Evolutionary conservation across 306 rosid species (phyloP).

Genomic region (Vicia faba): DNA sequence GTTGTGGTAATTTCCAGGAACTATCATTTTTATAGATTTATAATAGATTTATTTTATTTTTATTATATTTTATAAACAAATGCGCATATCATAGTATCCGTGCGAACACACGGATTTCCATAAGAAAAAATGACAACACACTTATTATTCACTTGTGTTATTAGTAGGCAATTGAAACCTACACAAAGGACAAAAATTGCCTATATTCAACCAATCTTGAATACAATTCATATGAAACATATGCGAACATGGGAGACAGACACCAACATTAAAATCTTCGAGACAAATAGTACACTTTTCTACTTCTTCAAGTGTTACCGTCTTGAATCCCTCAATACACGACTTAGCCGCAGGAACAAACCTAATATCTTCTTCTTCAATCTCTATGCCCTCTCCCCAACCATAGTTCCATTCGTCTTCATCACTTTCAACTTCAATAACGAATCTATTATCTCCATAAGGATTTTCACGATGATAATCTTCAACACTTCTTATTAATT

Average conservation of each 20-base stretch:
- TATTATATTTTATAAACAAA: too few species aligned
- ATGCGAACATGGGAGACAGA: not conserved
- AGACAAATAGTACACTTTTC: conserved; percentile 2
- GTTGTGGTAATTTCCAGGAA: too few species aligned
- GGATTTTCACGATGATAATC: too few species aligned
- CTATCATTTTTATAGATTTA: too few species aligned
- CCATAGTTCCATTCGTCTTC: not conserved
- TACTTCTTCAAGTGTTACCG: not conserved
- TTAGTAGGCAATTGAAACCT: not conserved
- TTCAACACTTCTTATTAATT: too few species aligned
- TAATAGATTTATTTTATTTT: too few species aligned
- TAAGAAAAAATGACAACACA: too few species aligned
- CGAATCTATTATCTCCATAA: too few species aligned
- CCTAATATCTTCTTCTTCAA: not conserved
- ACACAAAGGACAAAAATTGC: conserved; percentile 18
- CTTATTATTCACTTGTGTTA: not conserved
- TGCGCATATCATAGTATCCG: too few species aligned
- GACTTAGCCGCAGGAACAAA: conserved; percentile 22
- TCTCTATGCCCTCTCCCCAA: not conserved
- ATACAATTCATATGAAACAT: conserved; percentile 26
- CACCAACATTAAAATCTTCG: conserved; percentile 9
- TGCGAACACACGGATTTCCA: too few species aligned
- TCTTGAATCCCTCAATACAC: not conserved
- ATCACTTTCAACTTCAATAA: too few species aligned
- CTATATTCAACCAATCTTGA: not conserved